Evolutionary conservation across 345 rosid species (phyloP), one percentile per base, ranked within the genome.

Genomic region (Draba incana): DNA sequence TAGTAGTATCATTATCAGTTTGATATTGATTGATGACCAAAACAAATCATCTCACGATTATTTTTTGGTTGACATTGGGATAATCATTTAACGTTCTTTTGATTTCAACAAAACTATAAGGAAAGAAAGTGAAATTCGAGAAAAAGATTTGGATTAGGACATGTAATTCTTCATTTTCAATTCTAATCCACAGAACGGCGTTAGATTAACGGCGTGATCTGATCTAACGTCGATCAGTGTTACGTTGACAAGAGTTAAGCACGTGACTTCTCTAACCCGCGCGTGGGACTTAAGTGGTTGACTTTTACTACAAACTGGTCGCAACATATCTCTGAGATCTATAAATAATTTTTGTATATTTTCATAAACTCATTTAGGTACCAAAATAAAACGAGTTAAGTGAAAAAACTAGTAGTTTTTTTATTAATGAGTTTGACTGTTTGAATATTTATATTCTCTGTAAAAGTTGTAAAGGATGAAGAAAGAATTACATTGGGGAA

Each of bases 171-270:
- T 8, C 2, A 30, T 13, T 23, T 43, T 5, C 2, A 8, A 9
- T 37, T 9, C 13, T 33, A 33, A 3, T 28, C 14, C 44, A 44
- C 10, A 10, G 6, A 41, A 30, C 35, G 53, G 43, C 24, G 53
- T 64, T n/a, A n/a, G n/a, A n/a, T n/a, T n/a, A 41, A 30, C 35
- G 53, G 43, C 24, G 53, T 64, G 49, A 57, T 64, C 28, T 64
- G 53, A 72, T 64, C 44, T 47, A 72, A 56, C 65, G 23, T 14
- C 16, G 69, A 62, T 11, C 35, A 54, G 20, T 16, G 46, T 28
- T 16, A 57, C 58, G 49, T 74, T 64, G 62, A 59, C 62, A 35
- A 43, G 57, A 58, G 42, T 31, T 58, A 43, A 50, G 63, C 78
- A 74, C 57, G 78, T 67, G 73, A 53, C 56, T 43, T 14, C 48